Evolutionary conservation across 805 yeast genomes (phyloP).

Genomic region (Priceomyces castillae): DNA sequence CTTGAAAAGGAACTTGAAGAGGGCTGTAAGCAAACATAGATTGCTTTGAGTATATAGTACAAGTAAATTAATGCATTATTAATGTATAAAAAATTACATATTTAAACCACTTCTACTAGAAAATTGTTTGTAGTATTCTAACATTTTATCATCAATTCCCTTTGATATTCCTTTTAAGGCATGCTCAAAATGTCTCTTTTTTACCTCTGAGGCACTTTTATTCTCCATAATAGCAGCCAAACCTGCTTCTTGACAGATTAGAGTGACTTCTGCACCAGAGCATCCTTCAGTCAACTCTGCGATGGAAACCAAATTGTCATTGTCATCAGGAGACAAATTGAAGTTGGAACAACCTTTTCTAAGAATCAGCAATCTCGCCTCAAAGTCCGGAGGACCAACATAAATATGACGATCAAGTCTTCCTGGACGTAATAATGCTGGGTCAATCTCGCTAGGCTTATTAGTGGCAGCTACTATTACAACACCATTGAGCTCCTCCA

Average conservation of each 20-base stretch:
- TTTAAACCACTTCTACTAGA: constrained; percentile 38
- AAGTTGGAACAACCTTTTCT: constrained; percentile 67
- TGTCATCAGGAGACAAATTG: constrained; percentile 39
- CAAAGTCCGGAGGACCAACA: constrained; percentile 86
- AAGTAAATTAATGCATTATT: background rate
- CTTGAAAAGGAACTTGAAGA: constrained; percentile 54
- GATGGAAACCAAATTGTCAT: constrained; percentile 49
- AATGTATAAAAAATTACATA: constrained; percentile 9
- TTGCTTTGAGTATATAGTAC: constrained; percentile 1
- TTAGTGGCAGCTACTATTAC: constrained; percentile 95
- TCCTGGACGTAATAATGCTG: constrained; percentile 94
- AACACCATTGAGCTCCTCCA: constrained; percentile 91
- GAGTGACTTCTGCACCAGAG: constrained; percentile 94
- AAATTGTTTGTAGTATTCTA: constrained; percentile 65
- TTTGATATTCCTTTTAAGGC: constrained; percentile 68
- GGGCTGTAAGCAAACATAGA: constrained; percentile 48
- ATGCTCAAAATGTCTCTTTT: constrained; percentile 63
- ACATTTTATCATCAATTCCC: constrained; percentile 85
- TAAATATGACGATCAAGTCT: constrained; percentile 90
- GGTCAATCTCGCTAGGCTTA: constrained; percentile 88
- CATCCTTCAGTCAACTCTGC: constrained; percentile 80
- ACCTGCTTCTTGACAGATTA: constrained; percentile 94
- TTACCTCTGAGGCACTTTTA: constrained; percentile 50
- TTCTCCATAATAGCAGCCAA: constrained; percentile 88
- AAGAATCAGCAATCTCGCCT: constrained; percentile 77